phyloP scores from a whole-genome alignment of 257 asterid genomes.

The Plantago ovata region DNA sequence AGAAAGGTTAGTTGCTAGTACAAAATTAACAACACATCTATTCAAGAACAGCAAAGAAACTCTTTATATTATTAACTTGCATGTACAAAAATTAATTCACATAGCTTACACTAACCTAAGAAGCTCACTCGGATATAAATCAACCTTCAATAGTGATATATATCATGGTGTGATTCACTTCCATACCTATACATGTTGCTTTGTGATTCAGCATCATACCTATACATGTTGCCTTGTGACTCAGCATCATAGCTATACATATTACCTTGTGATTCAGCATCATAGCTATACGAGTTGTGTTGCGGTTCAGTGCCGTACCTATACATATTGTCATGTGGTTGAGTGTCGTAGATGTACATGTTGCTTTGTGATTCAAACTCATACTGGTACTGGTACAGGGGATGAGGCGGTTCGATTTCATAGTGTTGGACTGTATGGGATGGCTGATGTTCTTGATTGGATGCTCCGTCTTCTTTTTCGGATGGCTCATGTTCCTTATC shows the following conservation, averaged over 20 bases:
- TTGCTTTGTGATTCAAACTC: slow-evolving; percentile 28
- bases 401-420: slow-evolving; percentile 40
- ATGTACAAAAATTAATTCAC: slow-evolving; percentile 14
- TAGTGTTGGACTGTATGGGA: slow-evolving; percentile 39
- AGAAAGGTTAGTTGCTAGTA: not conserved
- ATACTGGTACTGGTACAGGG: slow-evolving; percentile 36
- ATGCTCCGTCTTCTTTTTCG: not conserved
- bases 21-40: too few species aligned
- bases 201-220: slow-evolving; percentile 19
- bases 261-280: slow-evolving; percentile 1
- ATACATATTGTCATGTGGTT: slow-evolving; percentile 6
- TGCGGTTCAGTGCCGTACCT: slow-evolving; percentile 21
- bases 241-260: slow-evolving; percentile 8
- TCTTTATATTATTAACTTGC: not conserved
- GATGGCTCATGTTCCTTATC: too few species aligned
- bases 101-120: slow-evolving; percentile 5
- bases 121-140: not conserved
- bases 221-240: slow-evolving; percentile 18
- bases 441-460: slow-evolving; percentile 34
- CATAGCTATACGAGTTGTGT: not conserved
- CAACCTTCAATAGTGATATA: slow-evolving; percentile 40
- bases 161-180: slow-evolving; percentile 38
- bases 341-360: slow-evolving; percentile 15
- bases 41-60: too few species aligned
- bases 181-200: slow-evolving; percentile 23